These are phyloP conservation scores for Aphanocladium album DNA, from an alignment of 2,329 filamentous ascomycete genomes.

Conservation along the genomic window DNA sequence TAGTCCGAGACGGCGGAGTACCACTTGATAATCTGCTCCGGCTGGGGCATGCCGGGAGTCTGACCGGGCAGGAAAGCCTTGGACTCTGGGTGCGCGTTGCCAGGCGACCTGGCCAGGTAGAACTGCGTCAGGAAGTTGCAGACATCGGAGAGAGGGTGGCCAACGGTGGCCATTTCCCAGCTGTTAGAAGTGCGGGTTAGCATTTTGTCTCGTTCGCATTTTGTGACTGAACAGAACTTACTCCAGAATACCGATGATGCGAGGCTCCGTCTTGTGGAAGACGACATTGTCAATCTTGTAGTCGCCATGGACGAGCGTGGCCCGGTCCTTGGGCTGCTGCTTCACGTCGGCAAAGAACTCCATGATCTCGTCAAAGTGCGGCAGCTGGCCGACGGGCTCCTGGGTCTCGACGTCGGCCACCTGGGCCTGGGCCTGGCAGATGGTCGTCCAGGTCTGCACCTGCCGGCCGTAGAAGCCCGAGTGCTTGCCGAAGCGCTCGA, in stretches of 20 bases:
- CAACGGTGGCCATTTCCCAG: slow-evolving; percentile 98
- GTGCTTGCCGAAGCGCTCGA: slow-evolving; percentile 68
- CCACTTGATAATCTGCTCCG: slow-evolving; percentile 37
- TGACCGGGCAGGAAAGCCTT: slow-evolving; percentile 55
- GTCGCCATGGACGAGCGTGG: slow-evolving; percentile 83
- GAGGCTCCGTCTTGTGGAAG: slow-evolving; percentile 82
- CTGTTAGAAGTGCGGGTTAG: slow-evolving; percentile 29
- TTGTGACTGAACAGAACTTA: slow-evolving; percentile 30
- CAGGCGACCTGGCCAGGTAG: slow-evolving; percentile 23
- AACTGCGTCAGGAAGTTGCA: slow-evolving; percentile 62
- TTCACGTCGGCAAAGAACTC: slow-evolving; percentile 66
- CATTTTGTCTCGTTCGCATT: neutral
- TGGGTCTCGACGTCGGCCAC: slow-evolving; percentile 73
- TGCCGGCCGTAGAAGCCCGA: slow-evolving; percentile 81
- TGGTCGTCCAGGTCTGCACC: slow-evolving; percentile 73
- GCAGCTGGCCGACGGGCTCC: slow-evolving; percentile 72
- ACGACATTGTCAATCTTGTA: slow-evolving; percentile 93
- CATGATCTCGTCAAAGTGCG: slow-evolving; percentile 76
- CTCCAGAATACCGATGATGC: slow-evolving; percentile 90
- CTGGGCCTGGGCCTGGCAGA: slow-evolving; percentile 72
- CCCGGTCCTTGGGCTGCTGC: slow-evolving; percentile 71
- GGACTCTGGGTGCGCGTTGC: slow-evolving; percentile 22
- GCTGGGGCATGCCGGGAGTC: slow-evolving; percentile 57
- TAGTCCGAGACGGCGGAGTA: slow-evolving; percentile 56
- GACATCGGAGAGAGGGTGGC: slow-evolving; percentile 90